These are phyloP conservation scores for Sporothrix phasma DNA, from an alignment of 2,329 filamentous ascomycete genomes.

Conservation along the genomic window DNA sequence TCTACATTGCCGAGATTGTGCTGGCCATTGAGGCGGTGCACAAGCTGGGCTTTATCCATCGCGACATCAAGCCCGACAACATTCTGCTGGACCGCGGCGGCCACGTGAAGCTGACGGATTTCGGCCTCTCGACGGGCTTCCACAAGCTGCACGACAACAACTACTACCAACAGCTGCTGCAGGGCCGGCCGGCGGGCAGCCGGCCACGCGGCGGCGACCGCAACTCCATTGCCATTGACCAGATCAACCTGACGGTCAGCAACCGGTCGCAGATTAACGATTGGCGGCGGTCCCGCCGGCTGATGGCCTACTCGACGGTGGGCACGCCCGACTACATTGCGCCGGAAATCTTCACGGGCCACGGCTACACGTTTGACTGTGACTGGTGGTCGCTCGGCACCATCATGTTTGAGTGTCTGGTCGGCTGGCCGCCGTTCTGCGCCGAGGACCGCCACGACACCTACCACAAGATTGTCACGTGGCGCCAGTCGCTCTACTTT, in stretches of 20 bases:
- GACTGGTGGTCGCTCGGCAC: slow-evolving; percentile 99
- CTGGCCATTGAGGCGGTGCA: slow-evolving; percentile 98
- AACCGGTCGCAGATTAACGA: slow-evolving; percentile 98
- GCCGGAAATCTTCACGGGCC: slow-evolving; percentile 93
- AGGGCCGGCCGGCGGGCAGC: slow-evolving; percentile 57
- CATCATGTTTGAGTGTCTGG: slow-evolving; percentile 98
- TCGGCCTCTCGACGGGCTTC: slow-evolving; percentile 94
- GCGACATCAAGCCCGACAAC: slow-evolving; percentile 99
- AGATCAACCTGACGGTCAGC: slow-evolving; percentile 95
- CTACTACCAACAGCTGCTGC: slow-evolving; percentile 94
- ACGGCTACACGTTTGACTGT: slow-evolving; percentile 92
- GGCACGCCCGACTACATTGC: slow-evolving; percentile 98
- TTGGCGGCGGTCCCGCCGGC: slow-evolving; percentile 88
- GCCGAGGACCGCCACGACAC: slow-evolving; percentile 96
- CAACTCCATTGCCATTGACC: slow-evolving; percentile 90
- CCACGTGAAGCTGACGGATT: slow-evolving; percentile 97
- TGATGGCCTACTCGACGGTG: slow-evolving; percentile 97
- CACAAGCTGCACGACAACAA: slow-evolving; percentile 96
- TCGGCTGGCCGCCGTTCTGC: slow-evolving; percentile 98
- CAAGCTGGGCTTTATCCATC: slow-evolving; percentile 95
- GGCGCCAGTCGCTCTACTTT: slow-evolving; percentile 92
- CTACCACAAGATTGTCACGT: slow-evolving; percentile 98
- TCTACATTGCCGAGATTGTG: slow-evolving; percentile 98
- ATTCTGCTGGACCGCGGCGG: slow-evolving; percentile 91
- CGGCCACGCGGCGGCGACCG: slow-evolving; percentile 60